Evolutionary conservation across 1,284 basidiomycete genomes (phyloP).

Genomic region (Rhodotorula glutinis): DNA sequence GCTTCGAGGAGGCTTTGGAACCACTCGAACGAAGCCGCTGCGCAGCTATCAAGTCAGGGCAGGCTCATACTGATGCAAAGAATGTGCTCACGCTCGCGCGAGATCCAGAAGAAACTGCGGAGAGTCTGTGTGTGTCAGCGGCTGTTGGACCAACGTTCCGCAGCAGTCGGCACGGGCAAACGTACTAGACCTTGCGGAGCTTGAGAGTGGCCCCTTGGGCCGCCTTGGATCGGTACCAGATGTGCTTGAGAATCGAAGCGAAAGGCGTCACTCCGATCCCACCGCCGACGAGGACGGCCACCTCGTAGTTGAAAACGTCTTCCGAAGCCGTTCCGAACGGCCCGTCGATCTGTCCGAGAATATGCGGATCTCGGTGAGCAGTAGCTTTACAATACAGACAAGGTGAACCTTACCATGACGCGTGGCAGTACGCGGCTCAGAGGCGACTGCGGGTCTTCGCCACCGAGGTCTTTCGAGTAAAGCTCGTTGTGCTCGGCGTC

Average conservation of each 20-base stretch:
- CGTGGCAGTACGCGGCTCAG: conserved; percentile 71
- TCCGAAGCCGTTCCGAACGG: conserved; percentile 43
- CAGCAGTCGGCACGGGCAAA: not conserved
- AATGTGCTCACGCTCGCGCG: conserved; percentile 40
- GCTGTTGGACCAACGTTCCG: not conserved
- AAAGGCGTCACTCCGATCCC: conserved; percentile 93
- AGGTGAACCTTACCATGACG: conserved; percentile 62
- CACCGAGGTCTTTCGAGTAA: conserved; percentile 56
- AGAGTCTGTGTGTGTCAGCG: too few species aligned
- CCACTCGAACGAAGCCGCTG: conserved; percentile 66
- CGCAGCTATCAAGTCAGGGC: not conserved
- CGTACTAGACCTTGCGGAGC: conserved; percentile 49
- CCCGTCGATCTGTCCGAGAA: conserved; percentile 40
- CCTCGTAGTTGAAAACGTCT: conserved; percentile 60
- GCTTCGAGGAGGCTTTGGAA: conserved; percentile 88
- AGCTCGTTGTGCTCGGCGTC: conserved; percentile 60
- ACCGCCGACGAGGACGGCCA: conserved; percentile 73
- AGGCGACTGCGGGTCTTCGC: conserved; percentile 59
- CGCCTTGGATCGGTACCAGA: conserved; percentile 74
- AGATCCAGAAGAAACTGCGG: conserved; percentile 44
- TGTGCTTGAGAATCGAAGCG: conserved; percentile 84
- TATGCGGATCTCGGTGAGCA: not conserved
- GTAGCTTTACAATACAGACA: not conserved
- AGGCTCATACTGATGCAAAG: too few species aligned
- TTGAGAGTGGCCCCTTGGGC: conserved; percentile 8